phyloP scores from a whole-genome alignment of 257 asterid species.

The Salvia rosmarinus region DNA sequence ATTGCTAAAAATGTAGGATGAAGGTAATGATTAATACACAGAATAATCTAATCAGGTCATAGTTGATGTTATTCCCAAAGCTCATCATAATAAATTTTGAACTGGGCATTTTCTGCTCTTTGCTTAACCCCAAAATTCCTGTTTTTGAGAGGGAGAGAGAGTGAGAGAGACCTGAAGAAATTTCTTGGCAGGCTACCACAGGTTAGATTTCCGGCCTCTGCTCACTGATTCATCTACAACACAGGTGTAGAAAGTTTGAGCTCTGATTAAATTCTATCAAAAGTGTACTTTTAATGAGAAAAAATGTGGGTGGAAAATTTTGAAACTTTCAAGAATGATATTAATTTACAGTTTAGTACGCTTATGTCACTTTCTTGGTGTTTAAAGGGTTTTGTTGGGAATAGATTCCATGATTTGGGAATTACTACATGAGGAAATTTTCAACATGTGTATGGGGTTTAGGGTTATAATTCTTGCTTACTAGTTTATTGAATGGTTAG shows the following conservation, averaged over 20 bases:
- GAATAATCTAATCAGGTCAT: not conserved
- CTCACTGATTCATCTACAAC: constrained; percentile 9
- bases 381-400: constrained; percentile 14
- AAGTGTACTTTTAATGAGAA: not conserved
- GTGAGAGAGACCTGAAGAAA: not conserved
- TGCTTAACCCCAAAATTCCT: not conserved
- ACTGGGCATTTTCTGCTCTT: not conserved
- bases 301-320: constrained; percentile 7
- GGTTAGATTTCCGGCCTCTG: constrained; percentile 15
- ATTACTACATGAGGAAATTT: not conserved
- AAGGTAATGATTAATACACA: not conserved
- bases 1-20: not conserved
- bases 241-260: not conserved
- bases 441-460: constrained; percentile 11
- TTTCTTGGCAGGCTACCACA: constrained; percentile 27
- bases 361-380: constrained; percentile 34
- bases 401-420: constrained; percentile 17
- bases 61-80: constrained; percentile 4
- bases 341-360: constrained; percentile 11
- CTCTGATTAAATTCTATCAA: constrained; percentile 15
- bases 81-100: constrained; percentile 1
- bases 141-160: not conserved
- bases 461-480: no score
- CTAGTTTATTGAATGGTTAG: constrained; percentile 15
- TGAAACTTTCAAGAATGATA: constrained; percentile 18